Evolutionary conservation across 1,284 basidiomycete genomes (phyloP), one percentile per base, ranked within the genome.

Genomic region (Takashimella koratensis): DNA sequence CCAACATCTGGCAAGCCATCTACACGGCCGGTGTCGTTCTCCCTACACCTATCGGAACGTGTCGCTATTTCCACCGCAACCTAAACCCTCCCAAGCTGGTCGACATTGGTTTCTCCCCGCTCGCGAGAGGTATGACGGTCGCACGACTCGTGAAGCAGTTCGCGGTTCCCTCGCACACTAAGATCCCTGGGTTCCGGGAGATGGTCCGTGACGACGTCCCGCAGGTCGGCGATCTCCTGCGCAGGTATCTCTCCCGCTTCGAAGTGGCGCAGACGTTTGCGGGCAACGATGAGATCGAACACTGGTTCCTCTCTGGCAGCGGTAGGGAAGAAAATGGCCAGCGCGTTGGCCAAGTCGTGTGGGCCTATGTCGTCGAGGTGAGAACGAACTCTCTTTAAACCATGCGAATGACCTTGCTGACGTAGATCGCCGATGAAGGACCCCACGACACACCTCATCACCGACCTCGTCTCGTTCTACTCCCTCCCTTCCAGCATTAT

Each of bases 381-480:
- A 58, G 79, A 68, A 3, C 24, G 11, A n/a, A 24, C 20, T 47
- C 26, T 30, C 39, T 24, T 49, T n/a, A n/a, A n/a, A n/a, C n/a
- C n/a, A n/a, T n/a, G n/a, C n/a, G 11, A 22, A 21, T 11, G 19
- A 24, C 20, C 39, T 47, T 36, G 8, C 16, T 36, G 8, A 8
- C 16, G 8, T 36, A 36, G 8, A 30, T 10, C 11, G 20, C 36
- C 11, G 25, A 16, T 53, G 5, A 55, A 97, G 91, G 82, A 97
- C 71, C 86, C 87, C 0, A 77, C 83, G 50, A 88, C 87, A 4
- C 84, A 87, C 54, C 81, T 83, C 53, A 88, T 99, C 66, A 97
- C 94, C 2, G 96, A 98, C 76, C 87, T 95, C 68, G 87, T 98
- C 75, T 95, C 95, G 5, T 97, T 98, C 79, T 98, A 97, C 77